Base-by-base conservation (phyloP, 2,329 filamentous ascomycete species). In the Epichloe sibirici region DNA sequence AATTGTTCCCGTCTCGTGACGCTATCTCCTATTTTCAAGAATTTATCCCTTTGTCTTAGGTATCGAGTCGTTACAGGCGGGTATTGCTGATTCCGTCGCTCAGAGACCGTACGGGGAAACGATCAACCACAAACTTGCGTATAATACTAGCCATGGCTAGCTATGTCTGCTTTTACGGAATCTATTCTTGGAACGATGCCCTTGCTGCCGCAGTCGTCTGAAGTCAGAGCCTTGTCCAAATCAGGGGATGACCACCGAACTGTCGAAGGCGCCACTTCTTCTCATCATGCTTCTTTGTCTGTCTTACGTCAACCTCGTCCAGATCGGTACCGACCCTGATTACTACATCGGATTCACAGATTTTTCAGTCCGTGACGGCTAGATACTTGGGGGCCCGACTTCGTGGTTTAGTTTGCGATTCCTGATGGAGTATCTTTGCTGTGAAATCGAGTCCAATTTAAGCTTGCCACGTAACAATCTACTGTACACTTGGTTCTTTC, bases 261-360 rank as follows among this genome's bases (percentile, higher is more conserved):
- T 28, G 13, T 35, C 37, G 8, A 43, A 28, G 28, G n/a, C 44
- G 37, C 35, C 28, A 39, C 35, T 47, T 3, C 28, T 46, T 42
- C n/a, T 31, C 11, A 46, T 5, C 37, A 42, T 31, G 44, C 37
- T 42, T 51, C 25, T 47, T 31, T 31, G 31, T 31, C 9, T 17
- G 50, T 51, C 44, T 40, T n/a, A 51, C 50, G 37, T 40, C 35
- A 47, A 42, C 11, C 31, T 39, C 25, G n/a, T 51, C 17, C 25
- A 25, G 15, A 40, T 37, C 28, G 15, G 50, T 47, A 42, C 15
- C 31, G 31, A 11, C 31, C 21, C 38, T 34, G 37, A 17, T 40
- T 12, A 21, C 37, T n/a, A 42, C 15, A 28, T 40, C 9, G 17
- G 13, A 39, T 2, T 45, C 42, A 23, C 25, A 31, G 15, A 8